phyloP scores from a whole-genome alignment of 768 basidiomycete species.

The Lyophyllum shimeji region DNA sequence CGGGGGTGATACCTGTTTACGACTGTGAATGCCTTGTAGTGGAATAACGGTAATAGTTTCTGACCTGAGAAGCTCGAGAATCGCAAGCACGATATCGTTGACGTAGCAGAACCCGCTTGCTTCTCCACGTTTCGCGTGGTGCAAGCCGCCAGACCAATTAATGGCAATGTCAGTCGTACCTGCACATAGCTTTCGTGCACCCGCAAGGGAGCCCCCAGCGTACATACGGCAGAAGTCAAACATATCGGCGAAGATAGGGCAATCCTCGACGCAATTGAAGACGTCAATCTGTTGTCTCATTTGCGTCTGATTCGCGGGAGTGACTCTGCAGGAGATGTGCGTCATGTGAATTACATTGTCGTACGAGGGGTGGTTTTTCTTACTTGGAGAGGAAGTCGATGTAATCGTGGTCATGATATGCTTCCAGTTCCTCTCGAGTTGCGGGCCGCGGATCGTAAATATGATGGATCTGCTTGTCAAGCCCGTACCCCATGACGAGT shows the following conservation, averaged over 20 bases:
- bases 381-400: slow-evolving; percentile 93
- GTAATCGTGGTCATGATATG: slow-evolving; percentile 94
- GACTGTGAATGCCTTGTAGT: background rate
- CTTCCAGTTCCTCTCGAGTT: slow-evolving; percentile 84
- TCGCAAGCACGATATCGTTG: slow-evolving; percentile 94
- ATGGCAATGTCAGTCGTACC: slow-evolving; percentile 95
- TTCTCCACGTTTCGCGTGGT: slow-evolving; percentile 97
- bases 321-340: slow-evolving; percentile 58
- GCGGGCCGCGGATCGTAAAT: slow-evolving; percentile 89
- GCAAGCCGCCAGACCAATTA: slow-evolving; percentile 98
- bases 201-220: slow-evolving; percentile 88
- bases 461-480: slow-evolving; percentile 92
- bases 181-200: slow-evolving; percentile 81
- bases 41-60: slow-evolving; percentile 12
- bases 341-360: background rate
- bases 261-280: slow-evolving; percentile 97
- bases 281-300: slow-evolving; percentile 79
- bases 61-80: slow-evolving; percentile 87
- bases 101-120: slow-evolving; percentile 99
- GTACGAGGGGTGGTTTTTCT: slow-evolving; percentile 18
- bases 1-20: slow-evolving; percentile 81
- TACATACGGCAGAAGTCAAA: slow-evolving; percentile 95
- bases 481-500: slow-evolving; percentile 91
- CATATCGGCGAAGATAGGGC: slow-evolving; percentile 93
- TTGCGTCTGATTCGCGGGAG: slow-evolving; percentile 65